Evolutionary conservation across 257 asterid genomes (phyloP), one percentile per base, ranked within the genome.

Genomic region (Scutellaria galericulata): DNA sequence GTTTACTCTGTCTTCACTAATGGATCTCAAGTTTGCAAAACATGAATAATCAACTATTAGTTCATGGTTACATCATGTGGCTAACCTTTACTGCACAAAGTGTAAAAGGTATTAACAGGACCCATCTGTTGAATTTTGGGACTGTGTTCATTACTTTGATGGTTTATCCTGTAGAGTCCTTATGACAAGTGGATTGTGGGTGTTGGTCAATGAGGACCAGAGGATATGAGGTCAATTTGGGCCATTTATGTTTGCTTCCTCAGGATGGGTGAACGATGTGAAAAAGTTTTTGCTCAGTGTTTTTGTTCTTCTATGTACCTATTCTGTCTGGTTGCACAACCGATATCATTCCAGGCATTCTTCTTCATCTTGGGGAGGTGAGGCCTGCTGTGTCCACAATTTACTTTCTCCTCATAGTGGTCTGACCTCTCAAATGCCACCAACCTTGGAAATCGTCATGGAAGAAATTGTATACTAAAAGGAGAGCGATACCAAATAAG

Each of bases 1-100:
- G 62, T 67, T 59, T 8, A 75, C n/a, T 42, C 41, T 62, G 20
- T 12, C 14, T 13, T 55, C 9, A 5, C 53, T 68, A 50, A 10
- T n/a, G 24, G 58, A 52, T 39, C 46, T 68, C 24, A 53, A 53
- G 42, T 68, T 31, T 7, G 12, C 31, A 50, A 3, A 24, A 37
- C 51, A 46, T 62, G 68, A 53, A 68, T 55, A 15, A 72, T 50
- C 64, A 61, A 47, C 59, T 50, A 20, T 7, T 52, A 39, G 53
- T 12, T 61, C 55, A 50, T 44, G 66, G 60, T 14, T 24, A 9
- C 39, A 40, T 27, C 27, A 10, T 9, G 18, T 48, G 70, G 44
- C 66, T 40, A 68, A 13, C n/a, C 27, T 44, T 13, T 56, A 9
- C 37, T 31, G 37, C 37, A 64, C 7, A 14, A 61, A 53, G 5